Evolutionary conservation across 2,329 filamentous ascomycete species (phyloP), one percentile per base, ranked within the genome.

Genomic region (Elsinoe necatrix): DNA sequence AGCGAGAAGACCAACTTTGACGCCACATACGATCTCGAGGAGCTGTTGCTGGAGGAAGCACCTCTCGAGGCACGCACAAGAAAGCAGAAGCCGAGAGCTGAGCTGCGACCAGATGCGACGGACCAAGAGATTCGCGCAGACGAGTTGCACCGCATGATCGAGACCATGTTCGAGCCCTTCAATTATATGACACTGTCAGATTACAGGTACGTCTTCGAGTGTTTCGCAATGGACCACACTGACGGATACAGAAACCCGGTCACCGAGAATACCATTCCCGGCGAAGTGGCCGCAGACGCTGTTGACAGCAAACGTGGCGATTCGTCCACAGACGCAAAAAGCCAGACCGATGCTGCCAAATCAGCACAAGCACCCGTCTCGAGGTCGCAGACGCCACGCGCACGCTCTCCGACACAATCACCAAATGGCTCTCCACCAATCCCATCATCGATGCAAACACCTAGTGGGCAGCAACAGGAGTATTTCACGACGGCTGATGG

Each of bases 1-100:
- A 91, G 89, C 57, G 93, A 97, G 50, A 98, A 98, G 79, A 97
- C 93, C 2, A 98, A 98, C 69, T 98, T 98, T 63, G 93, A 98
- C 71, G 93, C 93, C 3, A 98, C 93, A 0, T 97, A 98, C 68
- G 93, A 98, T 70, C 75, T 98, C 52, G 93, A 98, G 68, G 93
- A 98, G 70, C 72, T 98, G 18, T 74, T 98, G 1, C 73, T 98
- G 43, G 93, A 98, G 71, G 93, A 98, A 69, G 93, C 93, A 11
- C 93, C 93, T 0, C 75, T 98, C 4, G 93, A 98, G 71, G 93
- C 93, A 56, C 80, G 93, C 66, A 90, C 93, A 52, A 82, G 93
- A 63, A 84, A 92, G 67, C 93, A 97, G 70, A 96, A 97, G 71
- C 93, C 93, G 1, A 81, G 93, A 61, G 91, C 95, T 62, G 85